phyloP scores from a whole-genome alignment of 2,329 filamentous ascomycete genomes.

The Allantophomopsis cytisporea region DNA sequence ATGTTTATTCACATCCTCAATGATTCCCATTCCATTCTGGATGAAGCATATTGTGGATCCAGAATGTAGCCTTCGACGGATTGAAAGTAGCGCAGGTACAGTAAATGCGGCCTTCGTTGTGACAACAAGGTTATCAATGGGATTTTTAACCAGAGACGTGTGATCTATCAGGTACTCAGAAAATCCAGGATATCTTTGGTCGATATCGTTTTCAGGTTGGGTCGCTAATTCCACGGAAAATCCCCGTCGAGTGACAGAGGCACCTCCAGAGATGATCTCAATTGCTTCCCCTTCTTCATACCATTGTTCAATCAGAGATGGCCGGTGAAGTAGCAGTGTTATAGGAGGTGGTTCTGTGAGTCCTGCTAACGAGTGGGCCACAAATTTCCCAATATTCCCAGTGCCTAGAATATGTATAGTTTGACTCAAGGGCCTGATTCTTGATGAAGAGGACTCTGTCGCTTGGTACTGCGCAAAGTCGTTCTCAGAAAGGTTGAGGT shows the following conservation, averaged over 20 bases:
- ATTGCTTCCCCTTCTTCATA: constrained; percentile 28
- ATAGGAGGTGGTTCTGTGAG: constrained; percentile 46
- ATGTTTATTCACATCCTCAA: constrained; percentile 61
- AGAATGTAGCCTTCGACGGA: constrained; percentile 53
- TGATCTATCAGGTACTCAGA: constrained; percentile 8
- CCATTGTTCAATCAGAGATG: constrained; percentile 29
- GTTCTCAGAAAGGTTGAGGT: not conserved
- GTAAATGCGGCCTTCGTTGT: constrained; percentile 48
- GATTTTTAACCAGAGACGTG: constrained; percentile 13
- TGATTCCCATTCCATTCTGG: constrained; percentile 69
- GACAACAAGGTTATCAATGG: constrained; percentile 60
- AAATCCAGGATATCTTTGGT: constrained; percentile 11
- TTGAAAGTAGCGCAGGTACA: constrained; percentile 37
- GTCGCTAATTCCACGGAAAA: constrained; percentile 16
- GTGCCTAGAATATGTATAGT: constrained; percentile 51
- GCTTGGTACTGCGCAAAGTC: too few relatives aligned
- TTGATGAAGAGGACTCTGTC: not conserved
- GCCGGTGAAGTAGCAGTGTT: constrained; percentile 45
- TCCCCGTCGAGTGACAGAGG: constrained; percentile 19
- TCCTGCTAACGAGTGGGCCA: constrained; percentile 50
- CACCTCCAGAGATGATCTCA: constrained; percentile 27
- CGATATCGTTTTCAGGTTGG: not conserved
- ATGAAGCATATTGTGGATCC: constrained; percentile 63
- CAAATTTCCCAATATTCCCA: constrained; percentile 48
- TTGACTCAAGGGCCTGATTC: constrained; percentile 2